Evolutionary conservation across 2,329 filamentous ascomycete genomes (phyloP), one percentile per base, ranked within the genome.

Genomic region (Fusarium anthophilum): DNA sequence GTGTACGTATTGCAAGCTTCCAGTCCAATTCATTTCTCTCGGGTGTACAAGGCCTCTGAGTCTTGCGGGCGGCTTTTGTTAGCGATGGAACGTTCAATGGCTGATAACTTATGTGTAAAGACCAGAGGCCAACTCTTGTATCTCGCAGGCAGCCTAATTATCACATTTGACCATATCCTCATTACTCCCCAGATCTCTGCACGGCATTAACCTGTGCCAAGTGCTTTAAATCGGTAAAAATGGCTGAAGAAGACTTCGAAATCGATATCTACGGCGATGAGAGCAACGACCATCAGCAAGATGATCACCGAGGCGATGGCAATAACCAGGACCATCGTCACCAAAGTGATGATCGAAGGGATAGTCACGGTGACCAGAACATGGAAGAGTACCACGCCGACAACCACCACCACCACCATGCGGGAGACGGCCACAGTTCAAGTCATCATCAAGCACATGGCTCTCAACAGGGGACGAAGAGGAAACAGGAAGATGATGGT

Each of bases 221-320:
- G 63, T 66, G 50, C 67, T 60, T 64, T 35, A 41, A 61, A 48
- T 32, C 60, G 68, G 55, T 58, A 79, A 83, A 78, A 57, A 93
- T 92, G 91, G 89, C 91, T 76, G 91, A 93, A 78, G 90, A 92
- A 78, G 90, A 92, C 77, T 92, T 91, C 81, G 91, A 93, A 77
- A 92, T 93, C 83, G 91, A 93, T 76, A 91, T 93, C 78, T 93
- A 93, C 79, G 91, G 90, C 77, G 91, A 92, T 77, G 84, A 86
- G 66, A 84, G 83, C 69, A 83, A 84, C 64, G 85, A 88, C 30
- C 83, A 83, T 24, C 78, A 83, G 32, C 82, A 84, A 64, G 83
- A 85, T 26, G 81, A 81, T 35, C 78, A 80, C 26, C 74, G 71
- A 35, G 82, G 83, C 30, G 77, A 81, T 32, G 58, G 55, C 15